phyloP scores from a whole-genome alignment of 2,329 filamentous ascomycete species.

The Davidsoniella australis region DNA sequence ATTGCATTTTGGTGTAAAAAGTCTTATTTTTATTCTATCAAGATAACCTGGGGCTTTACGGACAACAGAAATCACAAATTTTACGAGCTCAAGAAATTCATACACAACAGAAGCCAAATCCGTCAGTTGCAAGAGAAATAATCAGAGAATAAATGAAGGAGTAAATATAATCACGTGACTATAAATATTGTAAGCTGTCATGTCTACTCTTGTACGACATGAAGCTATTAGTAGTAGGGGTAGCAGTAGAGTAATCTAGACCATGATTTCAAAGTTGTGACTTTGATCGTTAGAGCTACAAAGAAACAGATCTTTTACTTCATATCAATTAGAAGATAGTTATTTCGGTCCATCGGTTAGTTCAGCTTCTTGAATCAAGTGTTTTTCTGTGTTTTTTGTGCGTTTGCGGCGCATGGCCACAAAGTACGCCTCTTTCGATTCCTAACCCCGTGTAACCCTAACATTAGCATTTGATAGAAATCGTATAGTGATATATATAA shows the following conservation, averaged over 20 bases:
- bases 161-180: background rate
- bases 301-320: background rate
- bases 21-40: background rate
- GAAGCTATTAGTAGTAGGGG: too few relatives aligned
- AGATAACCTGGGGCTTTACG: slow-evolving; percentile 4
- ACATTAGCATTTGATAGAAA: background rate
- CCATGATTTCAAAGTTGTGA: background rate
- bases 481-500: background rate
- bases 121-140: background rate
- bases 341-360: too few relatives aligned
- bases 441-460: slow-evolving; percentile 27
- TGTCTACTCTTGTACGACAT: too few relatives aligned
- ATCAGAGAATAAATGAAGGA: background rate
- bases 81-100: slow-evolving; percentile 11
- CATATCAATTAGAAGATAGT: background rate
- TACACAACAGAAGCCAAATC: slow-evolving; percentile 10
- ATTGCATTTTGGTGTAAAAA: slow-evolving; percentile 9
- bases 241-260: background rate
- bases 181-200: too few relatives aligned
- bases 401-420: slow-evolving; percentile 56
- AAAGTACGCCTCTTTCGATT: slow-evolving; percentile 75
- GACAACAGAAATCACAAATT: slow-evolving; percentile 4
- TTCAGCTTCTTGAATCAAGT: background rate
- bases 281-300: background rate
- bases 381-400: slow-evolving; percentile 1